A percentile compares a stretch with the other conserved stretches of the same genome.
Evolutionary conservation across 352 stramenopile genomes (phyloP).

Genomic region (Phytophthora capsici): DNA sequence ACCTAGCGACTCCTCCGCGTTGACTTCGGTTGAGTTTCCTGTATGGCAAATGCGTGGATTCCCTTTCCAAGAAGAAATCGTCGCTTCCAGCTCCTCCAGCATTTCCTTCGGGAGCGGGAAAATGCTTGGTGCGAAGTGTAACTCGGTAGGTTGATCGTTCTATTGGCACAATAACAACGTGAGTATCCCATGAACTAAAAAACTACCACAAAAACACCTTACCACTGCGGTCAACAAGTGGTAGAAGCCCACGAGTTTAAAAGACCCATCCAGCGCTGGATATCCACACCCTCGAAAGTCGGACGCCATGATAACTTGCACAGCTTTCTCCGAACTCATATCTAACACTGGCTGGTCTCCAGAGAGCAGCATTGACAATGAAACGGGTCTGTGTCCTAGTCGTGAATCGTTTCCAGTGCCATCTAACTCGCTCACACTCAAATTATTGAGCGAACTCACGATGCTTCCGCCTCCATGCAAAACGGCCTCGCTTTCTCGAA

Average conservation of each 20-base stretch:
- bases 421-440: slow-evolving; percentile 57
- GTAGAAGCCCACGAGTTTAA: slow-evolving; percentile 65
- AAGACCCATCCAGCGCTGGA: slow-evolving; percentile 59
- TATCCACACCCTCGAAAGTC: slow-evolving; percentile 72
- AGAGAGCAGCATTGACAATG: slow-evolving; percentile 43
- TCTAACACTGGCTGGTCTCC: slow-evolving; percentile 23
- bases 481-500: slow-evolving; percentile 69
- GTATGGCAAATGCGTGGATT: slow-evolving; percentile 28
- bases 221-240: slow-evolving; percentile 45
- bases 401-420: not conserved
- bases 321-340: slow-evolving; percentile 25
- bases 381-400: slow-evolving; percentile 8
- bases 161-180: slow-evolving; percentile 1
- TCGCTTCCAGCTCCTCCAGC: slow-evolving; percentile 57
- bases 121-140: slow-evolving; percentile 66
- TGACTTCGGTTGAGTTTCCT: slow-evolving; percentile 7
- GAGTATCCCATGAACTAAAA: too few relatives aligned
- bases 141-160: slow-evolving; percentile 35
- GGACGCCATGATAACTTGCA: slow-evolving; percentile 46
- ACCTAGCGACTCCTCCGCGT: slow-evolving; percentile 20
- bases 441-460: slow-evolving; percentile 50
- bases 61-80: slow-evolving; percentile 39
- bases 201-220: not conserved
- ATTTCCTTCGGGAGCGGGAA: slow-evolving; percentile 69
- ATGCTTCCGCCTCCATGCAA: slow-evolving; percentile 63